Evolutionary conservation across 2,329 filamentous ascomycete genomes (phyloP), one percentile per base, ranked within the genome.

Genomic region (Aureobasidium leucospermi): DNA sequence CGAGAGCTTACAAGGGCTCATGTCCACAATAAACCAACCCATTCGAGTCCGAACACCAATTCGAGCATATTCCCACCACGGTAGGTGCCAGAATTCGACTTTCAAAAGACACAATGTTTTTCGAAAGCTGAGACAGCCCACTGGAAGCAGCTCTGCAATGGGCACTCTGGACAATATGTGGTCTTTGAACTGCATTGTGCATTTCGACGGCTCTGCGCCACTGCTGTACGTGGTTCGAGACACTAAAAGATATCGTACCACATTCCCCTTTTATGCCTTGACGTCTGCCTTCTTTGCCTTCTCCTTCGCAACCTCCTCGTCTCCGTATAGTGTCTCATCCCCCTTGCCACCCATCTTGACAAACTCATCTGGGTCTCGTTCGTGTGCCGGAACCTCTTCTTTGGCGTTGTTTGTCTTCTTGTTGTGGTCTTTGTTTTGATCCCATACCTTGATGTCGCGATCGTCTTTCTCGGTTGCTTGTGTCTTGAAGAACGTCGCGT

Each of bases 341-440:
- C 91, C 93, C 67, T 88, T 89, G 15, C 90, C 90, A 41, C 93
- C 93, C 78, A 95, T 81, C 63, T 86, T 83, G 72, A 90, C 86
- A 66, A 96, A 97, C 67, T 94, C 90, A 5, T 81, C 78, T 0
- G 89, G 81, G 34, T 84, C 81, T 59, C 90, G 80, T 13, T 60
- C 57, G 59, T 78, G 75, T 49, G 76, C 67, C 41, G 72, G 75
- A 62, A 73, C 71, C 60, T 76, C 75, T 60, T 77, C 76, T 48
- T 61, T 59, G 34, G 49, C 61, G n/a, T 51, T 23, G 23, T 23
- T 58, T 9, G 59, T 61, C 32, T 41, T 57, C 55, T 61, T 63
- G 28, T 32, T 42, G 32, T 73, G 74, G 23, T 77, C 78, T 74
- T 15, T 79, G 60, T 92, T 93, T 75, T 92, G 91, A 61, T 84